phyloP scores from a whole-genome alignment of 495 filamentous ascomycete species.

The Talaromyces liani region DNA sequence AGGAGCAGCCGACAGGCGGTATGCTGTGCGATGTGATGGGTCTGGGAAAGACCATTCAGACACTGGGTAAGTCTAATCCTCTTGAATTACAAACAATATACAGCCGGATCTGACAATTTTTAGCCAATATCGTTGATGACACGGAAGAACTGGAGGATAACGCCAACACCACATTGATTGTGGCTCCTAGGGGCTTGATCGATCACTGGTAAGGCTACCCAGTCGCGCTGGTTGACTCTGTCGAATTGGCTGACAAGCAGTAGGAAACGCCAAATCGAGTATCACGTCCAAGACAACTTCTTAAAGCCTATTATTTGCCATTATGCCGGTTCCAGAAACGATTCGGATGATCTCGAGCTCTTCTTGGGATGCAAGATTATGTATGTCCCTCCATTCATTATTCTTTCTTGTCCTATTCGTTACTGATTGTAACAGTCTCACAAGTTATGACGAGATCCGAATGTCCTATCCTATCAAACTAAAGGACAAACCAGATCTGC shows the following conservation, averaged over 20 bases:
- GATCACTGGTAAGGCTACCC: constrained; percentile 30
- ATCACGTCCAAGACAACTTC: constrained; percentile 21
- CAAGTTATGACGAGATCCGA: constrained; percentile 48
- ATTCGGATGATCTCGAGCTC: constrained; percentile 8
- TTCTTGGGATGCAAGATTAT: constrained; percentile 19
- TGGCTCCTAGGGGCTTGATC: constrained; percentile 35
- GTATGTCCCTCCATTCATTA: constrained; percentile 11
- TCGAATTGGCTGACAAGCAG: background rate
- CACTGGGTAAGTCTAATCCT: constrained; percentile 20
- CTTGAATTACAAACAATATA: background rate
- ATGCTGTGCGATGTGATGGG: constrained; percentile 58
- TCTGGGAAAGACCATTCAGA: constrained; percentile 52
- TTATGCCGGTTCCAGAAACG: constrained; percentile 6
- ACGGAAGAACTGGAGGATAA: constrained; percentile 15
- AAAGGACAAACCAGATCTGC: constrained; percentile 18
- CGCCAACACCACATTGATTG: constrained; percentile 41
- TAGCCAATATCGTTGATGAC: constrained; percentile 41
- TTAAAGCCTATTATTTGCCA: constrained; percentile 15
- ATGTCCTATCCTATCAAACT: constrained; percentile 35
- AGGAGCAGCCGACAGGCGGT: constrained; percentile 38
- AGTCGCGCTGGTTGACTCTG: background rate
- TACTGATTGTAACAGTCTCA: constrained; percentile 20
- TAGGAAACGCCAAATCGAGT: constrained; percentile 30
- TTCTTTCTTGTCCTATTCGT: background rate
- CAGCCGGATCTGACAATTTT: background rate